Conservation (phyloP, 2,329 filamentous ascomycete genomes). For the Ophiostoma piceae region DNA sequence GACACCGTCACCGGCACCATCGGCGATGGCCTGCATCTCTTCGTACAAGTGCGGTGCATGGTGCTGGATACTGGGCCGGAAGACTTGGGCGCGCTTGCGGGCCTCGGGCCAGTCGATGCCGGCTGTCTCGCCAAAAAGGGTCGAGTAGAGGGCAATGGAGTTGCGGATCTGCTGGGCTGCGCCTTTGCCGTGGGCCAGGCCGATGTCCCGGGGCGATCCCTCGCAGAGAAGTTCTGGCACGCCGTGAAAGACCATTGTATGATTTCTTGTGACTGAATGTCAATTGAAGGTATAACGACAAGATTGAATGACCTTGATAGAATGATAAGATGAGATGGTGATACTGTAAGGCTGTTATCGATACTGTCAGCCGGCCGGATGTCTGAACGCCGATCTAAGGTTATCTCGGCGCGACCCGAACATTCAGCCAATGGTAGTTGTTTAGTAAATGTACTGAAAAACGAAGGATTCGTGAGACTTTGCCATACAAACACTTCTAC, state of each 20-base stretch:
- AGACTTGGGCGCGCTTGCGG: constrained; percentile 4
- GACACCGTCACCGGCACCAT: constrained; percentile 43
- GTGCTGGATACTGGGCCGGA: neutral
- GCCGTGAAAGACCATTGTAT: constrained; percentile 10
- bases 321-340: neutral
- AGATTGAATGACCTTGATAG: neutral
- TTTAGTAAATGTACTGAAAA: neutral
- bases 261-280: neutral
- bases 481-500: neutral
- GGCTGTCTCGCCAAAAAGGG: constrained; percentile 19
- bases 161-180: constrained; percentile 4
- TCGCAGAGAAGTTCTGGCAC: neutral
- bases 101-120: constrained; percentile 16
- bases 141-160: constrained; percentile 14
- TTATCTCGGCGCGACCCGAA: neutral
- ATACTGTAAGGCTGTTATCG: neutral
- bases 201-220: constrained; percentile 16
- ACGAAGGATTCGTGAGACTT: neutral
- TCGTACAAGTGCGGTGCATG: constrained; percentile 22
- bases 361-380: neutral
- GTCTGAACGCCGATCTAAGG: neutral
- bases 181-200: constrained; percentile 16
- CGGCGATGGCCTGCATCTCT: constrained; percentile 49
- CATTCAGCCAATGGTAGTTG: neutral
- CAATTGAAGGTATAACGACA: neutral